A percentile compares a stretch with the other conserved stretches of the same genome.
phyloP scores from a whole-genome alignment of 768 basidiomycete species.

The Boletellus emodensis region DNA sequence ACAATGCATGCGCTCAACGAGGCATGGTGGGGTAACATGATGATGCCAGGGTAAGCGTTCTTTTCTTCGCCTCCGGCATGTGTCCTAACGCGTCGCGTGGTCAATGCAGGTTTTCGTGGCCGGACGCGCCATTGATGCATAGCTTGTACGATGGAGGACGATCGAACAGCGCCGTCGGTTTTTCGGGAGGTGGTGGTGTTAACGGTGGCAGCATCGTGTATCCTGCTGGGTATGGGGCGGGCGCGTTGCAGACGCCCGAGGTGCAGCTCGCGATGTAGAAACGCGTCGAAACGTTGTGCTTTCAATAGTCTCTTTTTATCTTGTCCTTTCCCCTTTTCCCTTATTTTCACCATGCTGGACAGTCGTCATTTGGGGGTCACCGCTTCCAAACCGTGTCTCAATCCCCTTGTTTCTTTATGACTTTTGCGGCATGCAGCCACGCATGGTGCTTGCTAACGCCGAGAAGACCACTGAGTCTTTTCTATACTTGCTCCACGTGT shows the following conservation, averaged over 20 bases:
- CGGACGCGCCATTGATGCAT: conserved; percentile 24
- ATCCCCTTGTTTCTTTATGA: no score
- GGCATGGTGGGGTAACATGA: conserved; percentile 73
- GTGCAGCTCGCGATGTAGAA: conserved; percentile 25
- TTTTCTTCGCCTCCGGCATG: neutral
- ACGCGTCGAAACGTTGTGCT: no score
- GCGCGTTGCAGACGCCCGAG: conserved; percentile 15
- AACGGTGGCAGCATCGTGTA: neutral
- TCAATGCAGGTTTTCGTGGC: conserved; percentile 29
- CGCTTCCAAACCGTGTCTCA: no score
- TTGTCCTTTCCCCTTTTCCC: no score
- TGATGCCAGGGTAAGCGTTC: conserved; percentile 66
- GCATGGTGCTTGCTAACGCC: no score
- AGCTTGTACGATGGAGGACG: conserved; percentile 18
- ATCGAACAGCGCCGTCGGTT: conserved; percentile 2
- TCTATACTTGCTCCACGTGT: no score
- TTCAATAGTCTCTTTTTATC: no score
- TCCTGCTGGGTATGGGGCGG: conserved; percentile 16
- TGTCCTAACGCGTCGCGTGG: neutral
- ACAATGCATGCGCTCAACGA: conserved; percentile 72
- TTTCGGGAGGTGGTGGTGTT: conserved; percentile 10
- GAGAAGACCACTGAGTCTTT: no score
- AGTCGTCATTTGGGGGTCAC: no score
- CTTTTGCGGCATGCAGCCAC: no score
- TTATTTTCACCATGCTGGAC: no score